Evolutionary conservation across 2,329 filamentous ascomycete species (phyloP), one percentile per base, ranked within the genome.

Genomic region (Trichoderma guizhouense): DNA sequence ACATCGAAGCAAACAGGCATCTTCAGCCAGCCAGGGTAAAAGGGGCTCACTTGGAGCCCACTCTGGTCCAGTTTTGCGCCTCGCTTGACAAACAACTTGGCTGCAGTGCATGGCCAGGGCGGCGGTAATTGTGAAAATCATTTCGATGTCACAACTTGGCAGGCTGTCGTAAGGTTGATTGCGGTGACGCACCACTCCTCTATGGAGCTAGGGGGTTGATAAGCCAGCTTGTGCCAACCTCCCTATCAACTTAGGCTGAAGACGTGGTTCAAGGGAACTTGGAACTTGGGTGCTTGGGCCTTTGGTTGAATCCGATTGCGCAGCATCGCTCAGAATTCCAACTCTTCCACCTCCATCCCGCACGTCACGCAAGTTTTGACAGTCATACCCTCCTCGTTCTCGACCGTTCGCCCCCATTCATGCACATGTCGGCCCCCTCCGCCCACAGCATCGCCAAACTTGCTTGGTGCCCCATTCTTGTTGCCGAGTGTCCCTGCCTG

Each of bases 351-450:
- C 79, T 93, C 92, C 88, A 93, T 93, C 3, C 91, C 90, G 79
- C 93, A 95, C 24, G 88, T 87, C 60, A 89, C 84, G 82, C 93
- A 95, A 1, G 87, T 94, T 87, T 97, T 98, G 69, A 93, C 89
- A 53, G 88, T 93, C 85, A 92, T 89, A 0, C 94, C 95, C 15
- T 89, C 86, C 75, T 88, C 88, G 74, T 89, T 90, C 81, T 91
- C 89, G 8, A 95, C 87, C 39, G 90, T 84, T 72, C 90, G 85
- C 0, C 90, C 91, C 88, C 96, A 99, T 80, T 97, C 92, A 83
- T 99, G 96, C 67, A 94, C 91, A 85, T 99, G 96, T 77, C 89
- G 92, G 2, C 87, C 86, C 5, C 87, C 86, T 7, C 87, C 86
- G 5, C 87, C 89, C 28, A 98, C 86, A 66, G 87, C 87, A 80